These are phyloP conservation scores for Williopsis jadinii DNA, from an alignment of 1,139 yeast genomes.

Conservation along the genomic window DNA sequence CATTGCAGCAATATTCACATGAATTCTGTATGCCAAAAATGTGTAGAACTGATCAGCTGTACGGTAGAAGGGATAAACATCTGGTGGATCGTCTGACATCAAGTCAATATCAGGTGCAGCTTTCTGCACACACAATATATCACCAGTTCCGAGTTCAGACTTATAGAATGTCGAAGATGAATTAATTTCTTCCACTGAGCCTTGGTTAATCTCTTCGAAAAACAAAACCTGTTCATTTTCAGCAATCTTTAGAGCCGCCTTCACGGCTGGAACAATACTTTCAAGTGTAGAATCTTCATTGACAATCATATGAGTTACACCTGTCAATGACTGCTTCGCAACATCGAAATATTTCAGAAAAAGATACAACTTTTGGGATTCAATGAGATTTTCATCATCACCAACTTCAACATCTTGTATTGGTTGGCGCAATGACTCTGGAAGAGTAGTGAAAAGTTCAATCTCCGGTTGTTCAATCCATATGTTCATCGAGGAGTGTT, in stretches of 20 bases:
- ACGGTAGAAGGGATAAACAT: constrained; percentile 22
- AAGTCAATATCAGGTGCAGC: constrained; percentile 11
- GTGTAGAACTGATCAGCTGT: constrained; percentile 50
- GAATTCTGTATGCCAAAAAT: constrained; percentile 61
- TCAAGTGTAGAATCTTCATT: constrained; percentile 42
- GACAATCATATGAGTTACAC: constrained; percentile 58
- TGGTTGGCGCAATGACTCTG: constrained; percentile 2
- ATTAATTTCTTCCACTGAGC: constrained; percentile 43
- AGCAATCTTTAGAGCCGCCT: constrained; percentile 39
- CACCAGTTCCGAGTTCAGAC: constrained; percentile 72
- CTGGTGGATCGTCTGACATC: constrained; percentile 11
- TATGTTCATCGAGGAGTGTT: constrained; percentile 13
- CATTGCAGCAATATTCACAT: constrained; percentile 47
- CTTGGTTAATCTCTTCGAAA: constrained; percentile 68
- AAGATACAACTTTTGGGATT: constrained; percentile 38
- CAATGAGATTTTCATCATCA: constrained; percentile 18
- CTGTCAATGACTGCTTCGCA: constrained; percentile 43
- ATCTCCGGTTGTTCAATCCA: constrained; percentile 25
- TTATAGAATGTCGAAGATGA: constrained; percentile 39
- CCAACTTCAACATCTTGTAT: constrained; percentile 5
- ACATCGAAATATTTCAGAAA: constrained; percentile 71
- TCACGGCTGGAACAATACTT: constrained; percentile 37
- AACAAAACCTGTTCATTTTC: constrained; percentile 35
- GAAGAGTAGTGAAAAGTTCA: constrained; percentile 14
- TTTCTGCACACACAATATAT: constrained; percentile 59